Evolutionary conservation across 1,284 basidiomycete genomes (phyloP).

Genomic region (Leccinum solheimii): DNA sequence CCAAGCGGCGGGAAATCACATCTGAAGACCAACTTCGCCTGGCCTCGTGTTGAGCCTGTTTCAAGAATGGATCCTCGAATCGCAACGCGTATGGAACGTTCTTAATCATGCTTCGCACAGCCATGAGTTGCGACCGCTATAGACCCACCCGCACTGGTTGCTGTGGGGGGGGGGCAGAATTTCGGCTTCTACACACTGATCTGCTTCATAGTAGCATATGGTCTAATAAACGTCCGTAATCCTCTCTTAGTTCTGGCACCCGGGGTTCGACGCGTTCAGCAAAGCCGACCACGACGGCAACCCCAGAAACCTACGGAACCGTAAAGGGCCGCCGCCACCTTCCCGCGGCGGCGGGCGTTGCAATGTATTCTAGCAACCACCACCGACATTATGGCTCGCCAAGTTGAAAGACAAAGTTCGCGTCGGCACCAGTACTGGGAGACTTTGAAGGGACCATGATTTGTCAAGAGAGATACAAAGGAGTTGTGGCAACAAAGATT

Average conservation of each 20-base stretch:
- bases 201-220: neutral
- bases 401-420: neutral
- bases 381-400: neutral
- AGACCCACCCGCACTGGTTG: neutral
- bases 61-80: slow-evolving; percentile 12
- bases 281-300: neutral
- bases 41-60: slow-evolving; percentile 2
- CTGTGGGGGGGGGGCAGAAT: neutral
- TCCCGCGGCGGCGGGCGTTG: neutral
- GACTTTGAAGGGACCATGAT: neutral
- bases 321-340: neutral
- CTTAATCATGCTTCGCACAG: neutral
- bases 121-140: neutral
- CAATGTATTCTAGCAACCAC: neutral
- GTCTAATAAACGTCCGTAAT: neutral
- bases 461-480: neutral
- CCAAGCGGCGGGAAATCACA: neutral
- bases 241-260: neutral
- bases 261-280: neutral
- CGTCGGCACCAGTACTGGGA: neutral
- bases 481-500: neutral
- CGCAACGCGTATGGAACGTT: neutral
- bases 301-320: neutral
- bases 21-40: neutral
- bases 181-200: neutral